Conservation (phyloP, 495 filamentous ascomycete genomes). For the Lasiosphaeris hirsuta region DNA sequence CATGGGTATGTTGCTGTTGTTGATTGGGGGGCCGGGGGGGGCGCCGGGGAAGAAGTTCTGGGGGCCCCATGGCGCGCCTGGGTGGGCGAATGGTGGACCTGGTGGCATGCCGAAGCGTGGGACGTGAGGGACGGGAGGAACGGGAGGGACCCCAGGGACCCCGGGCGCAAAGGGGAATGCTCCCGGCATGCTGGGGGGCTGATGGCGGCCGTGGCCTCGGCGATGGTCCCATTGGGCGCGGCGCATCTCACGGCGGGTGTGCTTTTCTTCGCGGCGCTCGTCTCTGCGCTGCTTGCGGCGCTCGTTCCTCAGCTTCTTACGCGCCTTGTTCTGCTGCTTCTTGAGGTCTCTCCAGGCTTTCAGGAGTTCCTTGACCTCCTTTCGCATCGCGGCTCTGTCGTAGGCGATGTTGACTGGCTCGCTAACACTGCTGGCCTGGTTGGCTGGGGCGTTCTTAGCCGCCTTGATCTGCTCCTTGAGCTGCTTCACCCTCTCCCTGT, state of each 20-base stretch:
- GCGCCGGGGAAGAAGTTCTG: not conserved
- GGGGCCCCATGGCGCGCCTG: too few species aligned
- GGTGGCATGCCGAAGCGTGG: not conserved
- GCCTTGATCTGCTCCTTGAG: constrained; percentile 38
- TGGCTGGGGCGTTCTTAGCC: constrained; percentile 26
- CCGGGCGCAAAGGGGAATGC: not conserved
- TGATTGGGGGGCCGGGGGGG: not conserved
- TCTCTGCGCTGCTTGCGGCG: constrained; percentile 24
- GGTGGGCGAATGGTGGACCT: too few species aligned
- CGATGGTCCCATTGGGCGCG: constrained; percentile 22
- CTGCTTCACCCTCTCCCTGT: constrained; percentile 35
- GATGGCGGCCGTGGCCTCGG: constrained; percentile 3
- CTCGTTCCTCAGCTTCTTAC: constrained; percentile 26
- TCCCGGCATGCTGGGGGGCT: not conserved
- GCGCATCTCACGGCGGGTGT: constrained; percentile 24
- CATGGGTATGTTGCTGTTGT: too few species aligned
- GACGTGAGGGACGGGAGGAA: not conserved
- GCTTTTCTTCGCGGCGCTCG: constrained; percentile 30
- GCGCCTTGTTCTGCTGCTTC: constrained; percentile 33
- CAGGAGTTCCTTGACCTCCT: constrained; percentile 38
- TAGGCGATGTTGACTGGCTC: constrained; percentile 11
- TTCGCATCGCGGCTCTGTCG: constrained; percentile 31
- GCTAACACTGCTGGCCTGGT: constrained; percentile 9
- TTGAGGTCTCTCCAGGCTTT: constrained; percentile 41
- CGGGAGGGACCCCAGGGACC: not conserved